Base-by-base conservation (phyloP, 768 basidiomycete genomes). In the Rhizopogon rudus region DNA sequence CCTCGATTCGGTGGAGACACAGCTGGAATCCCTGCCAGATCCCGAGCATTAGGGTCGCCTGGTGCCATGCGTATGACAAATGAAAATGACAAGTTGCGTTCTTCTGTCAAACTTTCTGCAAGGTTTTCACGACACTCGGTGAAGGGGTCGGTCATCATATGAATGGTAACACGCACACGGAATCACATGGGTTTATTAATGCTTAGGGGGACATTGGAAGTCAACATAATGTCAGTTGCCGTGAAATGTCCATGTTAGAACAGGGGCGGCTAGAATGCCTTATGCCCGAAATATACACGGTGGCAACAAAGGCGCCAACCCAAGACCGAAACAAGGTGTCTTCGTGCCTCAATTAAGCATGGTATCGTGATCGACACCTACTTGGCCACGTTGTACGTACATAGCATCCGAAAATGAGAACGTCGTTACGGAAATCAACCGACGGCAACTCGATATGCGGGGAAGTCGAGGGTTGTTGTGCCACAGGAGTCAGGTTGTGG, bases 361-460 rank as follows among this genome's bases (percentile, higher is more conserved):
- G 45, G 45, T 65, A 61, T 66, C 65, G 64, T 66, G 68, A 69
- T 69, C 64, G 69, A 65, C 69, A 60, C 48, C 56, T 41, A 40
- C 28, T 17, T 51, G 57, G 50, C 57, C 51, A 60, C 48, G 54
- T 53, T 59, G 52, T 53, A 60, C 56, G 57, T 59, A 61, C 57
- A 54, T 16, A 6, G 76, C 70, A 78, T 7, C 76, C 77, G 17
- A 76, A 79, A 44, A 80, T 80, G 50, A 80, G 85, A 25, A 82
- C 82, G 64, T 65, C 31, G 78, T 80, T 40, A 83, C 46, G 46
- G 46, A 48, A 48, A 48, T 86, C 65, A 82, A 80, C 65, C 65
- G 72, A 28, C 74, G 78, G 42, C 51, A 52, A 35, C 22, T 41
- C 42, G 49, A 46, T 46, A 49, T 60, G 57, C 41, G 62, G 67